Evolutionary conservation across 1,139 yeast species (phyloP).

Genomic region (Saccharomycopsis hybrid): DNA sequence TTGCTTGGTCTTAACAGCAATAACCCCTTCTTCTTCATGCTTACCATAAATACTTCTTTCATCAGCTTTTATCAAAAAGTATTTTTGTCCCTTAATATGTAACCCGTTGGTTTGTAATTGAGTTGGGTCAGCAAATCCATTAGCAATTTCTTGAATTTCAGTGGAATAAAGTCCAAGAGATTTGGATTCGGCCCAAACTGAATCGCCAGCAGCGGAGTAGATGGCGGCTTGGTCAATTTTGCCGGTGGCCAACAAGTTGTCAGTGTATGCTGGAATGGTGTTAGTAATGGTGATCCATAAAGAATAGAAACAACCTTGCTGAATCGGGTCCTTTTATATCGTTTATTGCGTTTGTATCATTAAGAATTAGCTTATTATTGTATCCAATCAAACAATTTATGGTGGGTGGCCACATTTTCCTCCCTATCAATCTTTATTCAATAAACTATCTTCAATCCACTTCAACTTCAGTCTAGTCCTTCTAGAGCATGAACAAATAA

Average conservation of each 20-base stretch:
- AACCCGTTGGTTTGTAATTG: conserved; percentile 79
- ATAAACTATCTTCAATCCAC: no score
- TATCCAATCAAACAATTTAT: no score
- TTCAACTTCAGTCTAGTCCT: no score
- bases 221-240: conserved; percentile 89
- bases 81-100: conserved; percentile 79
- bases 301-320: not conserved
- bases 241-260: conserved; percentile 78
- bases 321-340: not conserved
- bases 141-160: conserved; percentile 70
- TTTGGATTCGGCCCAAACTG: conserved; percentile 87
- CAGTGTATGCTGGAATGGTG: conserved; percentile 69
- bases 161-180: conserved; percentile 58
- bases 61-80: conserved; percentile 83
- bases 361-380: no score
- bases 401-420: no score
- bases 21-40: conserved; percentile 76
- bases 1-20: conserved; percentile 90
- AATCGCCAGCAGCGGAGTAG: conserved; percentile 90
- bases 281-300: not conserved
- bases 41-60: conserved; percentile 93
- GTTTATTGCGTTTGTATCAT: not conserved
- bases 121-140: conserved; percentile 75
- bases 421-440: no score
- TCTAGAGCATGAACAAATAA: no score